Evolutionary conservation across 176 grass and related monocot genomes (phyloP), one percentile per base, ranked within the genome.

Genomic region (Aegilops umbellulata): DNA sequence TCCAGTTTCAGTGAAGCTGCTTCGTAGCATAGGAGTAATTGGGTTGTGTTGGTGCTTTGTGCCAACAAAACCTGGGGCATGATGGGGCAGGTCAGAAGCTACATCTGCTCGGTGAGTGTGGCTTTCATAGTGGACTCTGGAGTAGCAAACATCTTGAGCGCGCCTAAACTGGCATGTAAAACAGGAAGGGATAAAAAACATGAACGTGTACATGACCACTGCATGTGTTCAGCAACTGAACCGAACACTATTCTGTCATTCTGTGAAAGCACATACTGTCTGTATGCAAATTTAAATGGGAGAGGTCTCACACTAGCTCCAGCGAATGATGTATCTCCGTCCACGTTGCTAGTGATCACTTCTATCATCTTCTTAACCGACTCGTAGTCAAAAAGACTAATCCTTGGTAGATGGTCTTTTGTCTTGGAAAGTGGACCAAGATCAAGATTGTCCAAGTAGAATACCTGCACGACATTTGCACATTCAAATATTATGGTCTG

Each of bases 391-490:
- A 71, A 71, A 71, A 71, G 69, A 71, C 69, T 24, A 71, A 71
- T 71, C 69, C 69, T 71, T 71, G 69, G 69, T 41, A 71, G 69
- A 24, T 41, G 22, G 11, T 71, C 69, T 23, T 41, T 11, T 71
- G 69, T 41, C 35, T 41, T 41, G 69, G 69, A 71, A 41, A 71
- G 36, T 14, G 69, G 69, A 71, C 69, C 69, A 71, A 71, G 35
- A 41, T 41, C 69, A 71, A 71, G 69, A 41, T 71, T 71, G 22
- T 71, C 69, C 69, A 71, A 41, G 35, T 71, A 71, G 69, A 71
- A 71, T 71, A 71, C 69, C 69, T 71, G 35, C 69, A 1, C 7
- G 22, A 23, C 69, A 71, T 71, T 11, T 24, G 69, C 22, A 71
- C 35, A 41, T 71, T 71, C 69, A 71, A 14, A 14, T 71, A 41